phyloP scores from a whole-genome alignment of 805 yeast genomes.

The Ogataea paraovalis region DNA sequence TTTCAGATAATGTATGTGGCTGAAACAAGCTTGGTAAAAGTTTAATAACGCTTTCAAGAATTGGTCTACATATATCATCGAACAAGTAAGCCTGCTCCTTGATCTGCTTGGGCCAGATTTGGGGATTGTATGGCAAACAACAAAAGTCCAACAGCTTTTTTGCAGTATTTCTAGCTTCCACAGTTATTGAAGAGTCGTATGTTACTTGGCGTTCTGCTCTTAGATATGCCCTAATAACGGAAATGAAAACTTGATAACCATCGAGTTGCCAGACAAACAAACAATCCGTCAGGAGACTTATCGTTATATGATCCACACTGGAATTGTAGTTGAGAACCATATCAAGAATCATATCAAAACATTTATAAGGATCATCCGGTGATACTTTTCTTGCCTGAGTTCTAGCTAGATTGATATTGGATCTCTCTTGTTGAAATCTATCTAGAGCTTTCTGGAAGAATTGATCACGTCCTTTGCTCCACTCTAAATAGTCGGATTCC shows the following conservation, averaged over 20 bases:
- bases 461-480: conserved; percentile 13
- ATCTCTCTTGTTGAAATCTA: conserved; percentile 11
- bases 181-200: neutral
- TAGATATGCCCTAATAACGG: conserved; percentile 11
- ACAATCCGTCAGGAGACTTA: conserved; percentile 17
- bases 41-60: conserved; percentile 8
- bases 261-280: conserved; percentile 22
- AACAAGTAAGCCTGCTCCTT: conserved; percentile 5
- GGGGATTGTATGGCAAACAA: conserved; percentile 11
- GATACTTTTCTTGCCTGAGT: conserved; percentile 9
- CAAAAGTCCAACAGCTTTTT: conserved; percentile 13
- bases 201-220: conserved; percentile 3
- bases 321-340: conserved; percentile 4
- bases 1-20: conserved; percentile 3
- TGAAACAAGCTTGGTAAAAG: conserved; percentile 10
- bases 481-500: conserved; percentile 6
- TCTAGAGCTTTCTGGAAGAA: conserved; percentile 12
- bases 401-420: neutral
- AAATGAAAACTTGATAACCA: conserved; percentile 17
- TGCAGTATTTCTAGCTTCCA: conserved; percentile 10
- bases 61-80: conserved; percentile 9
- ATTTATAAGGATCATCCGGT: conserved; percentile 13
- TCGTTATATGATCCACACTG: conserved; percentile 5
- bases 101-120: conserved; percentile 15
- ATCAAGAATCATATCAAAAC: conserved; percentile 12